These are phyloP conservation scores for Colletotrichum lentis DNA, from an alignment of 2,329 filamentous ascomycete species.

Conservation along the genomic window DNA sequence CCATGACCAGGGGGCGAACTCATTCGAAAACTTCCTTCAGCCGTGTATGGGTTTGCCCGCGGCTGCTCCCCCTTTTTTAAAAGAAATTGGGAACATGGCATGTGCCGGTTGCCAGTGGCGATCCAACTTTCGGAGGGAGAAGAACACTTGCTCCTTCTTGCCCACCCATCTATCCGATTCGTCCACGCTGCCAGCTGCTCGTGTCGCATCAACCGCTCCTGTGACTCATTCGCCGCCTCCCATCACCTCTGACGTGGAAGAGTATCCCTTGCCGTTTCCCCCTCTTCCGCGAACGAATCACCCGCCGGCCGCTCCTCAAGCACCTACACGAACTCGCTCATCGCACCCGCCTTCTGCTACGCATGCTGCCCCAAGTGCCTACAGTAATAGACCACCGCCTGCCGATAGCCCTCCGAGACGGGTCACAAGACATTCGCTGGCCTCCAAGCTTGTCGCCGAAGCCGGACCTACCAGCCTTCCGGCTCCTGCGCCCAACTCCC, in stretches of 20 bases:
- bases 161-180: too few relatives aligned
- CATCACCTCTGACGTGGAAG: not conserved
- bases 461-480: not conserved
- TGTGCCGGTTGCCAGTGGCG: slow-evolving; percentile 49
- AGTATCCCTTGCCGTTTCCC: not conserved
- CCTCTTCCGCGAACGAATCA: not conserved
- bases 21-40: slow-evolving; percentile 3
- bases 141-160: slow-evolving; percentile 44
- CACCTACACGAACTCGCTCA: not conserved
- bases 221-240: not conserved
- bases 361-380: not conserved
- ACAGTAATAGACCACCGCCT: not conserved
- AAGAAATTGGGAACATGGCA: slow-evolving; percentile 37
- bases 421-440: slow-evolving; percentile 21
- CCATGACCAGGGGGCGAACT: not conserved
- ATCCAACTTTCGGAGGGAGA: slow-evolving; percentile 40
- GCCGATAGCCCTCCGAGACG: slow-evolving; percentile 7
- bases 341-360: not conserved
- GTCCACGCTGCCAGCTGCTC: not conserved
- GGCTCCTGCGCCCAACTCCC: not conserved
- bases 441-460: not conserved
- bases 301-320: not conserved
- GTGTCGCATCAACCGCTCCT: not conserved
- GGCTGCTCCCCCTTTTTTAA: slow-evolving; percentile 37
- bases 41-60: slow-evolving; percentile 44